Evolutionary conservation across 2,329 filamentous ascomycete genomes (phyloP).

Genomic region (Macrophomina phaseolina): DNA sequence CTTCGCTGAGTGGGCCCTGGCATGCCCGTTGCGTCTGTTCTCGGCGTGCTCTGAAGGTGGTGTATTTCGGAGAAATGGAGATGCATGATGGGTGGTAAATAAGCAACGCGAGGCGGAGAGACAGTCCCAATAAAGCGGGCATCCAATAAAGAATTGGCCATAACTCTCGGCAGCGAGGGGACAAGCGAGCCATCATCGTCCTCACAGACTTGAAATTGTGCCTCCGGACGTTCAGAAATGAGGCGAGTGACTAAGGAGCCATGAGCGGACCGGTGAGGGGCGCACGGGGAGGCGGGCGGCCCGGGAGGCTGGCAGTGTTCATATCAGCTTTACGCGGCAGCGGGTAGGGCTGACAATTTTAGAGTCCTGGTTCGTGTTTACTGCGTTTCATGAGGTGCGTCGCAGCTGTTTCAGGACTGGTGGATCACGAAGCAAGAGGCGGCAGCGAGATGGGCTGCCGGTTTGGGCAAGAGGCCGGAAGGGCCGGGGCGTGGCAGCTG

Average conservation of each 20-base stretch:
- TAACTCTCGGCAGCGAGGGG: neutral
- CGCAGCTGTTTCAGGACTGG: neutral
- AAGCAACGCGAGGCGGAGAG: constrained; percentile 12
- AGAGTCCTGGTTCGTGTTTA: neutral
- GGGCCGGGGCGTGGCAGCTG: neutral
- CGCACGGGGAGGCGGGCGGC: neutral
- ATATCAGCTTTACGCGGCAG: constrained; percentile 13
- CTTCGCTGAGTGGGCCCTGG: neutral
- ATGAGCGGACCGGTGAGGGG: constrained; percentile 16
- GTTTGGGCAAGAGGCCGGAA: constrained; percentile 1
- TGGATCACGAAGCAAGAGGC: neutral
- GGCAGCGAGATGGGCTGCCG: neutral
- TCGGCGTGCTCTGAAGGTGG: neutral
- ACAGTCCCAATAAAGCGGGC: constrained; percentile 6
- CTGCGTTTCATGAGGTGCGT: constrained; percentile 11
- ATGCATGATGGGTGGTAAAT: neutral
- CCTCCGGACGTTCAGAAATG: constrained; percentile 2
- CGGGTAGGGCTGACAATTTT: constrained; percentile 23
- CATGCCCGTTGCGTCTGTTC: neutral
- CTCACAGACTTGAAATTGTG: constrained; percentile 3
- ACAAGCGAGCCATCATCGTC: neutral
- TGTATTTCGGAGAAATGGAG: neutral
- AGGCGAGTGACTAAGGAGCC: constrained; percentile 17
- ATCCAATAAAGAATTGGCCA: neutral
- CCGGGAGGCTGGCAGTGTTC: neutral